Evolutionary conservation across 2,329 filamentous ascomycete genomes (phyloP).

Genomic region (Xylaria sp.): DNA sequence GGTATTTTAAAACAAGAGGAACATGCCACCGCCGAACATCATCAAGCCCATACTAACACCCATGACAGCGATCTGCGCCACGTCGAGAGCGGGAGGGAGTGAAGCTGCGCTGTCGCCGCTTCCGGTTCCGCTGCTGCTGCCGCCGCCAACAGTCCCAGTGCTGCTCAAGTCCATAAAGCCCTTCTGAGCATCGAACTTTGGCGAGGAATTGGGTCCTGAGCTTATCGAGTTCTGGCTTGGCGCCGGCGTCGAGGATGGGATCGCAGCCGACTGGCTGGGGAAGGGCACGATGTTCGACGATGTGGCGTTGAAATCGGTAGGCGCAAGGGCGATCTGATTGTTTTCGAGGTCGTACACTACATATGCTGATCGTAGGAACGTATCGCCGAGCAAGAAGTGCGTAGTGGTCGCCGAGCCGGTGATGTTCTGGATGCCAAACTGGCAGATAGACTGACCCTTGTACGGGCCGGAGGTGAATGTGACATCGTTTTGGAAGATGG

Average conservation of each 20-base stretch:
- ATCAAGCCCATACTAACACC: conserved; percentile 49
- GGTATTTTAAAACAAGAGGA: conserved; percentile 42
- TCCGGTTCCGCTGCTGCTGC: not conserved
- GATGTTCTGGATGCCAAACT: conserved; percentile 68
- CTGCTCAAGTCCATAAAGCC: conserved; percentile 51
- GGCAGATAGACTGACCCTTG: conserved; percentile 60
- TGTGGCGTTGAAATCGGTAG: conserved; percentile 66
- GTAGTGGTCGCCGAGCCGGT: conserved; percentile 42
- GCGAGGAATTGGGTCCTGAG: conserved; percentile 33
- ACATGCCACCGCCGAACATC: conserved; percentile 52
- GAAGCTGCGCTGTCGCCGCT: conserved; percentile 35
- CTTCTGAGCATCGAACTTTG: conserved; percentile 51
- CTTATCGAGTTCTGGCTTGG: conserved; percentile 51
- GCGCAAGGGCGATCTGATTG: conserved; percentile 65
- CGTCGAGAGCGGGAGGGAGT: conserved; percentile 39
- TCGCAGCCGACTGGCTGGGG: conserved; percentile 59
- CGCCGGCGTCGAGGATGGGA: conserved; percentile 62
- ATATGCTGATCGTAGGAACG: conserved; percentile 69
- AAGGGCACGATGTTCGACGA: conserved; percentile 62
- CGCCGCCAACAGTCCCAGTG: not conserved
- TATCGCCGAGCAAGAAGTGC: conserved; percentile 65
- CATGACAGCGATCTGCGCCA: conserved; percentile 45
- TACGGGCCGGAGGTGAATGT: conserved; percentile 57
- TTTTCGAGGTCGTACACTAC: conserved; percentile 70
- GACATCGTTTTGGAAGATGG: conserved; percentile 53